Evolutionary conservation across 2,329 filamentous ascomycete species (phyloP).

Genomic region (Pseudopithomyces maydicus): DNA sequence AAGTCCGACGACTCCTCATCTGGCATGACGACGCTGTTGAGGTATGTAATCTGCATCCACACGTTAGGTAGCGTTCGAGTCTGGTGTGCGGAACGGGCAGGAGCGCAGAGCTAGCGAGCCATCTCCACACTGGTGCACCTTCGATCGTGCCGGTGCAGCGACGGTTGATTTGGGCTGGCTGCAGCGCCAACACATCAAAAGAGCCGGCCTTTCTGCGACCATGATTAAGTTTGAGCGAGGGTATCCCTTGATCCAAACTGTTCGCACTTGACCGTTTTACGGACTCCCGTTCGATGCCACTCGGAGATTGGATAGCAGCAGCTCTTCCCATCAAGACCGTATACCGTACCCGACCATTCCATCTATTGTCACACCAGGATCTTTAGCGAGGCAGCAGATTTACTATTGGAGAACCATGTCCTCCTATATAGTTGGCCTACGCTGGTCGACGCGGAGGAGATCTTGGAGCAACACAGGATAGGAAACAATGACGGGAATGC

Average conservation of each 20-base stretch:
- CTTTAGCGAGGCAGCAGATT: not conserved
- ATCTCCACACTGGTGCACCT: slow-evolving; percentile 18
- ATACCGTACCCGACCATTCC: not conserved
- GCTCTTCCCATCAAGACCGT: not conserved
- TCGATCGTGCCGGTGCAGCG: slow-evolving; percentile 21
- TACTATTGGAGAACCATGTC: no score
- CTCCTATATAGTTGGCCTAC: no score
- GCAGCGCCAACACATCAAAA: slow-evolving; percentile 41
- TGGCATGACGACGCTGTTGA: slow-evolving; percentile 57
- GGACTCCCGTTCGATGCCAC: not conserved
- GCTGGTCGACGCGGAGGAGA: not conserved
- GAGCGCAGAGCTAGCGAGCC: slow-evolving; percentile 14
- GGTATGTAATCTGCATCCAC: slow-evolving; percentile 52
- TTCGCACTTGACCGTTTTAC: not conserved
- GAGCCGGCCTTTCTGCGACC: slow-evolving; percentile 20
- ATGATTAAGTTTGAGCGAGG: slow-evolving; percentile 20
- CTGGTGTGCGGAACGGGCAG: slow-evolving; percentile 15
- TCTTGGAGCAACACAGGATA: not conserved
- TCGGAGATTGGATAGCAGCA: not conserved
- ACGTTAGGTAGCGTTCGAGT: slow-evolving; percentile 33
- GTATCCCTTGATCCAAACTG: not conserved
- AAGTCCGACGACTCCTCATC: slow-evolving; percentile 45
- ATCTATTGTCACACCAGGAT: not conserved
- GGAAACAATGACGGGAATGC: not conserved
- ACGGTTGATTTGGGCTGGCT: slow-evolving; percentile 27